phyloP scores from a whole-genome alignment of 345 rosid species.

The Nasturtium officinale region DNA sequence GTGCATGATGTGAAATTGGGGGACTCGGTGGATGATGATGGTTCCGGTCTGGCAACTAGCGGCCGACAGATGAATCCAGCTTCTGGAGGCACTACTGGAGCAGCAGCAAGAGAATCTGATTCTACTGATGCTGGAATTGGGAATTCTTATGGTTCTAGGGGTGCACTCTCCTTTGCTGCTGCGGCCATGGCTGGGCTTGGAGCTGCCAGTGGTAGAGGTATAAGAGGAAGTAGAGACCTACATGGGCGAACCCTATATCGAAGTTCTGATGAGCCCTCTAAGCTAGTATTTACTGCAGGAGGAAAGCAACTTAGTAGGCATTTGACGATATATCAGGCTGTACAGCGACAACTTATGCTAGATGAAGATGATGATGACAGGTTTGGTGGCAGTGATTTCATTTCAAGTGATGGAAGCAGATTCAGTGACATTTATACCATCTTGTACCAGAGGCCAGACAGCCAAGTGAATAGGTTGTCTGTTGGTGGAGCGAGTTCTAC shows the following conservation, averaged over 20 bases:
- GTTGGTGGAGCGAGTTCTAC: conserved; percentile 65
- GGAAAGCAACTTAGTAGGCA: conserved; percentile 92
- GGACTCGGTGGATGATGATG: conserved; percentile 72
- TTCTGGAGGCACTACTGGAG: conserved; percentile 84
- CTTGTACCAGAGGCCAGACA: conserved; percentile 84
- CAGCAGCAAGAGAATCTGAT: conserved; percentile 72
- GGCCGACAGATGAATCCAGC: conserved; percentile 64
- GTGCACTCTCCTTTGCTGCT: conserved; percentile 96
- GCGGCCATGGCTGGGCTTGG: conserved; percentile 99
- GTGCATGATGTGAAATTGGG: conserved; percentile 96
- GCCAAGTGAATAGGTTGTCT: conserved; percentile 68
- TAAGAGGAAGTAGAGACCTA: conserved; percentile 88
- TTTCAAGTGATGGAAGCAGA: conserved; percentile 89
- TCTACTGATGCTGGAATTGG: conserved; percentile 74
- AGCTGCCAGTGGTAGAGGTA: conserved; percentile 87
- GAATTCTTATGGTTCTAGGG: conserved; percentile 78
- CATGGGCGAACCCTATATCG: conserved; percentile 75
- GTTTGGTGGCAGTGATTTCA: conserved; percentile 76
- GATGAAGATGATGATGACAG: conserved; percentile 95
- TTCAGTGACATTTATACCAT: conserved; percentile 85
- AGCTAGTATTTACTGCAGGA: conserved; percentile 77
- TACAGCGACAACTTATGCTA: conserved; percentile 86
- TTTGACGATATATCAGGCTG: conserved; percentile 97
- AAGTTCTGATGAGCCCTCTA: conserved; percentile 75
- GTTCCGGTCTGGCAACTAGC: conserved; percentile 49